phyloP scores from a whole-genome alignment of 176 grass and related monocot species.

The Carex pumila region DNA sequence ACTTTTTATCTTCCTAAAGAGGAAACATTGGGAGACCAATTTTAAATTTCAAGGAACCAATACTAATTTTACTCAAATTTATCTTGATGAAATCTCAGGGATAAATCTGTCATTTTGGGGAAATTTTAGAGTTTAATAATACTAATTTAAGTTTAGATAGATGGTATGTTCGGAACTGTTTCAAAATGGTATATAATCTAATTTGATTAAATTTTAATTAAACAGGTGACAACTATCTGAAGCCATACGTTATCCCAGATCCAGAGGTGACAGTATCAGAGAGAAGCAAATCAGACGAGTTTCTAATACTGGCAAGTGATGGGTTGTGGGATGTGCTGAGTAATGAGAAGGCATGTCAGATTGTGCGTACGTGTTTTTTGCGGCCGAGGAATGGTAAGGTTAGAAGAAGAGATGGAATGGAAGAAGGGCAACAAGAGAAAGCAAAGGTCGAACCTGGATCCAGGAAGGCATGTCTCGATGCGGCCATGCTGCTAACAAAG shows the following conservation, averaged over 20 bases:
- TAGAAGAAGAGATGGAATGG: neutral
- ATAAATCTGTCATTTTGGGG: neutral
- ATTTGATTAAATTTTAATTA: neutral
- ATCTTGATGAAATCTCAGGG: neutral
- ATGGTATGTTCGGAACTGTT: neutral
- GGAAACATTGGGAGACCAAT: neutral
- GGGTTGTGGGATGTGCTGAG: constrained; percentile 36
- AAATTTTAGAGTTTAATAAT: neutral
- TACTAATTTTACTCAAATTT: neutral
- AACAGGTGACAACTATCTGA: constrained; percentile 36
- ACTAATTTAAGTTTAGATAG: neutral
- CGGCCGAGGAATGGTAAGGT: neutral
- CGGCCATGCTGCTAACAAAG: constrained; percentile 47
- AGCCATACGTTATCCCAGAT: constrained; percentile 32
- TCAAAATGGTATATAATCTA: neutral
- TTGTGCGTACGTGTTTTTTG: constrained; percentile 23
- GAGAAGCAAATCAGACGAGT: constrained; percentile 30
- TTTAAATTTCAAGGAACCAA: neutral
- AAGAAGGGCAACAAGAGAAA: neutral
- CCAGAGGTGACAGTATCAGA: constrained; percentile 38
- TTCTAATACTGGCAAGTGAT: constrained; percentile 32
- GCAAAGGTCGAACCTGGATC: constrained; percentile 25
- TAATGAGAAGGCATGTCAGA: constrained; percentile 29
- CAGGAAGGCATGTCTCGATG: constrained; percentile 33
- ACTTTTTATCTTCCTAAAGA: neutral